A percentile compares a stretch with the other conserved stretches of the same genome.
Evolutionary conservation across 352 stramenopile species (phyloP).

Genomic region (Phytophthora europaea): DNA sequence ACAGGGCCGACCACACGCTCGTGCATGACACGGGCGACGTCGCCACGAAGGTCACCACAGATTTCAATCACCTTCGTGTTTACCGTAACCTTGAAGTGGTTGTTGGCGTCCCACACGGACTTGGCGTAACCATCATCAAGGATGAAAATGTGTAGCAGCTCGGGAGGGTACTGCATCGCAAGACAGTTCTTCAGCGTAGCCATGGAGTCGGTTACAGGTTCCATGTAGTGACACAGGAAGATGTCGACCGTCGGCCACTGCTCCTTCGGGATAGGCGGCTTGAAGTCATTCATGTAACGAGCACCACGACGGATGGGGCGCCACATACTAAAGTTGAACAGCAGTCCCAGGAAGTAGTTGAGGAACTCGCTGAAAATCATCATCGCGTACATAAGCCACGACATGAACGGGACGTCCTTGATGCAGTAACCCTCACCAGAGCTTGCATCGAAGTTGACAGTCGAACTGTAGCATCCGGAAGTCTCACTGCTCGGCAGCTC

Average conservation of each 20-base stretch:
- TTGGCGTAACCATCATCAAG: conserved; percentile 93
- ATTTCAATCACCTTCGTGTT: conserved; percentile 93
- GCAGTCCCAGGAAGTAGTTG: conserved; percentile 88
- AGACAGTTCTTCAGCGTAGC: conserved; percentile 90
- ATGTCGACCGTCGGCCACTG: conserved; percentile 91
- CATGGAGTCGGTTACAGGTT: conserved; percentile 88
- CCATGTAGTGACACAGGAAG: conserved; percentile 93
- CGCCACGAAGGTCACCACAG: conserved; percentile 82
- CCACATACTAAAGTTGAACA: conserved; percentile 95
- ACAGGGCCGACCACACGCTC: conserved; percentile 86
- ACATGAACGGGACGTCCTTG: conserved; percentile 60
- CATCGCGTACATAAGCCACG: conserved; percentile 89
- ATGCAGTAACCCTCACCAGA: conserved; percentile 88
- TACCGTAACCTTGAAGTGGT: conserved; percentile 91
- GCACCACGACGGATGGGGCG: conserved; percentile 88
- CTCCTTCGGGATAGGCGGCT: conserved; percentile 89
- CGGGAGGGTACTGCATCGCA: conserved; percentile 88
- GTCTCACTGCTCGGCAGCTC: conserved; percentile 62
- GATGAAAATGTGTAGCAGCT: conserved; percentile 90
- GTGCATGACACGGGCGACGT: conserved; percentile 89
- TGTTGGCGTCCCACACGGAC: conserved; percentile 91
- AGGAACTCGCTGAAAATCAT: conserved; percentile 91
- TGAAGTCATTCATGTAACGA: conserved; percentile 92
- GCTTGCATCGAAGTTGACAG: conserved; percentile 71
- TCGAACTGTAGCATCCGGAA: conserved; percentile 69